phyloP scores from a whole-genome alignment of 2,329 filamentous ascomycete species.

The Metarhizium guizhouense region DNA sequence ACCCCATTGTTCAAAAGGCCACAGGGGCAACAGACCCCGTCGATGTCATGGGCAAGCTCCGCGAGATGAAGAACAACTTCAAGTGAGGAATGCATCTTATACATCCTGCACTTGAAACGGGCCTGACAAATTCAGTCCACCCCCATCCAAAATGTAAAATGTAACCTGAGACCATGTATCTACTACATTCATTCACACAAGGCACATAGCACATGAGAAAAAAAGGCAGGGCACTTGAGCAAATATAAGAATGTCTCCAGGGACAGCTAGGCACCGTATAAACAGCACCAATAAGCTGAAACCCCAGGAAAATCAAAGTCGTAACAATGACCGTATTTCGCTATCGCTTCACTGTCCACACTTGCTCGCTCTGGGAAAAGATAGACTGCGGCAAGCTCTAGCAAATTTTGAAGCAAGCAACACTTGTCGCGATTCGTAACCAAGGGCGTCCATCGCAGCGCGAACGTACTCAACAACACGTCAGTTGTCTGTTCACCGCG shows the following conservation, averaged over 20 bases:
- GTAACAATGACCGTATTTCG: conserved; percentile 22
- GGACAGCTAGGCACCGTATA: conserved; percentile 15
- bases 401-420: conserved; percentile 49
- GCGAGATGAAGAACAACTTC: conserved; percentile 84
- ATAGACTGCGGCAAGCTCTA: conserved; percentile 54
- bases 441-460: not conserved
- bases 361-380: conserved; percentile 47
- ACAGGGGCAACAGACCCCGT: conserved; percentile 74
- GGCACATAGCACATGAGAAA: conserved; percentile 2
- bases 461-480: not conserved
- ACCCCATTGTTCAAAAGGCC: conserved; percentile 73
- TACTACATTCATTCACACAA: not conserved
- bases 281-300: conserved; percentile 18
- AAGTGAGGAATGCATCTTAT: conserved; percentile 34
- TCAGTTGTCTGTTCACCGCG: not conserved
- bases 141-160: conserved; percentile 16
- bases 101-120: not conserved
- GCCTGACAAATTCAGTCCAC: conserved; percentile 15
- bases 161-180: conserved; percentile 13
- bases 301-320: conserved; percentile 14
- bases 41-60: conserved; percentile 74
- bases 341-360: conserved; percentile 64
- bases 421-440: not conserved
- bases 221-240: conserved; percentile 8
- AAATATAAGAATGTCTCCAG: conserved; percentile 7